Evolutionary conservation across 2,329 filamentous ascomycete species (phyloP), one percentile per base, ranked within the genome.

Genomic region (Fusarium nanum): DNA sequence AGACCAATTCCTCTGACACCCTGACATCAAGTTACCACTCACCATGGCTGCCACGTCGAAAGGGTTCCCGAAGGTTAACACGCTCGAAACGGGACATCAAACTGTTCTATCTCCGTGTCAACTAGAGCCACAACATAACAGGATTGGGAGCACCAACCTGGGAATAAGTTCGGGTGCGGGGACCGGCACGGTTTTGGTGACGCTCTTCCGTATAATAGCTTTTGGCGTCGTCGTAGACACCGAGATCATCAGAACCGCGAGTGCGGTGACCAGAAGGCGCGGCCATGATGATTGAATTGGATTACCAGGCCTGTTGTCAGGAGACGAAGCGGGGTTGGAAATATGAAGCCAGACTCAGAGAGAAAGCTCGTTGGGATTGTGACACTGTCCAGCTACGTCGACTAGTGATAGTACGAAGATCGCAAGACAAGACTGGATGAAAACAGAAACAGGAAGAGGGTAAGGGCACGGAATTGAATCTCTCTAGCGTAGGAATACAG

Each of bases 1-100:
- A 2, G 28, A 11, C 28, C 28, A 30, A 30, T 30, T 30, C 6
- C 12, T 30, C 12, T 30, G 12, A 30, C 28, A 30, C 28, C 28
- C 28, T 30, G 28, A 30, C 28, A 13, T 30, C 22, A 23, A 32
- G 32, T 25, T 47, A 34, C 82, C 70, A 34, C 82, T 71, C 82
- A 88, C 86, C 86, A 73, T 89, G 87, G 72, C 87, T 89, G 54
- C 87, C 87, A 74, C 87, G 82, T 64, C 87, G 82, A 71, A 87
- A 87, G 12, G 86, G 87, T 74, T 87, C 85, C 64, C 83, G 83
- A 25, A 86, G 74, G 18, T 82, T 85, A 68, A 87, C 73, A 57
- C 84, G 81, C 68, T 86, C 85, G 72, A 87, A 82, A 66, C 88
- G 86, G 72, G 83, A 84, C 74, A 84, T 76, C 70, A 88, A 76